Evolutionary conservation across 1,284 basidiomycete genomes (phyloP).

Genomic region (Puccinia coronata): DNA sequence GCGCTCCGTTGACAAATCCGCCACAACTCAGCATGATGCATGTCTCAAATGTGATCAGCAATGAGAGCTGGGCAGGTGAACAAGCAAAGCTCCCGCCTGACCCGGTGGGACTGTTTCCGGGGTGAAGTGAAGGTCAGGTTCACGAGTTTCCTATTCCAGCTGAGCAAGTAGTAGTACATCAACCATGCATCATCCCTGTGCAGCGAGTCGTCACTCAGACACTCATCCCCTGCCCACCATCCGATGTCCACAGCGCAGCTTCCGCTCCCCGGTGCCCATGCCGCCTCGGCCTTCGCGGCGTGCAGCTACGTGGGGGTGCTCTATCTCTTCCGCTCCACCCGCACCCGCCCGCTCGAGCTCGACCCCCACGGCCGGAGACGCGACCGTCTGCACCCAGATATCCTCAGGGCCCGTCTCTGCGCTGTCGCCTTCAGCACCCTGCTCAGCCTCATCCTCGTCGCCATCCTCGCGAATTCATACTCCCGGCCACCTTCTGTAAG

Average conservation of each 20-base stretch:
- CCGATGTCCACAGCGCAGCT: background rate
- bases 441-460: constrained; percentile 19
- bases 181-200: background rate
- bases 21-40: too few relatives aligned
- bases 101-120: too few relatives aligned
- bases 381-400: constrained; percentile 32
- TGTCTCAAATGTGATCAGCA: too few relatives aligned
- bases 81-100: too few relatives aligned
- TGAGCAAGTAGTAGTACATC: too few relatives aligned
- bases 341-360: constrained; percentile 17
- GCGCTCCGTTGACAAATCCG: too few relatives aligned
- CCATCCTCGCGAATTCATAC: background rate
- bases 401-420: constrained; percentile 38
- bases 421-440: constrained; percentile 9
- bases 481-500: background rate
- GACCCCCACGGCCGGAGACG: background rate
- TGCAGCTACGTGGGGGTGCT: constrained; percentile 29
- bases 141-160: constrained; percentile 1
- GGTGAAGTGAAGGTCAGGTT: too few relatives aligned
- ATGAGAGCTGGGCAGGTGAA: too few relatives aligned
- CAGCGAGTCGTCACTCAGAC: background rate
- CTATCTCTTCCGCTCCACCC: constrained; percentile 28
- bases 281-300: constrained; percentile 16
- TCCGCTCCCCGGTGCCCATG: background rate
- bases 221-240: too few relatives aligned